Conservation (phyloP, 305 asterid genomes). For the Fraxinus angustifolia region DNA sequence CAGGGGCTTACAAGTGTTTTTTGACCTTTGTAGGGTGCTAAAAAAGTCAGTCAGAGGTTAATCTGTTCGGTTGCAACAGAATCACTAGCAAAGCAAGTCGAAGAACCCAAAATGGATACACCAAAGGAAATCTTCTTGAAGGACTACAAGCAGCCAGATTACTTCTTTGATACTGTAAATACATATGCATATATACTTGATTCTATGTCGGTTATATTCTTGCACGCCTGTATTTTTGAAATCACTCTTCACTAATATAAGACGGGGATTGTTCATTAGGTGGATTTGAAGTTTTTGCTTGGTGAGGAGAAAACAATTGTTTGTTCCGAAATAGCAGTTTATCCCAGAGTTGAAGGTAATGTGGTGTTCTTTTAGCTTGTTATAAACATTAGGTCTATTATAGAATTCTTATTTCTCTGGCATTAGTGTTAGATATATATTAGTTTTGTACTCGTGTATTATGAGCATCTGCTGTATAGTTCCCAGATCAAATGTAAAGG, state of each 20-base stretch:
- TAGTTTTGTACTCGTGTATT: background rate
- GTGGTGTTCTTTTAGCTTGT: background rate
- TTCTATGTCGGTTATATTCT: background rate
- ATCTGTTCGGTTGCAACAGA: slow-evolving; percentile 84
- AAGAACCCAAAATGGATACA: slow-evolving; percentile 64
- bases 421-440: background rate
- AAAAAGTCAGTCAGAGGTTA: slow-evolving; percentile 42
- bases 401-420: background rate
- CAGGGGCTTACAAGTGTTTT: slow-evolving; percentile 4
- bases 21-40: slow-evolving; percentile 33
- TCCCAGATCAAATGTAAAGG: background rate
- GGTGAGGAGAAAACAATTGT: slow-evolving; percentile 82
- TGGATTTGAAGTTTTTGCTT: slow-evolving; percentile 68
- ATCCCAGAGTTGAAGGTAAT: slow-evolving; percentile 79
- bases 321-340: slow-evolving; percentile 52
- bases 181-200: background rate
- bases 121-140: slow-evolving; percentile 90
- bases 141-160: slow-evolving; percentile 86
- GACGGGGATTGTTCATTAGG: slow-evolving; percentile 36
- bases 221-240: background rate
- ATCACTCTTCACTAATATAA: slow-evolving; percentile 5
- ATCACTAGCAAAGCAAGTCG: slow-evolving; percentile 50
- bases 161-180: slow-evolving; percentile 64
- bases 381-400: background rate
- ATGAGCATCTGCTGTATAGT: slow-evolving; percentile 1